Evolutionary conservation across 768 basidiomycete genomes (phyloP).

Genomic region (Lentinula detonsa): DNA sequence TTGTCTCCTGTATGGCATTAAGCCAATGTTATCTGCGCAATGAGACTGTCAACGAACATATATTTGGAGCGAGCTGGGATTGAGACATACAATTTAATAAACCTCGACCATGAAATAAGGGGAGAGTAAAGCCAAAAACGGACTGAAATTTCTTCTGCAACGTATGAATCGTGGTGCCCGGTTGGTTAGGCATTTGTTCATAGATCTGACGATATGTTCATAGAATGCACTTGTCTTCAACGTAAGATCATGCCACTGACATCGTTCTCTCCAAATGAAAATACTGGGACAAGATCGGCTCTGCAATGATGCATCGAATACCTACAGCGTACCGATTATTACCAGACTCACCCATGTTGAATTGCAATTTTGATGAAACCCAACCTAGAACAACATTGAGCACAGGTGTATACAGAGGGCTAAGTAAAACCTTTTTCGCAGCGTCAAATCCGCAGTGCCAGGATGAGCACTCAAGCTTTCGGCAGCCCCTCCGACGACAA

Average conservation of each 20-base stretch:
- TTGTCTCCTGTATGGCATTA: conserved; percentile 92
- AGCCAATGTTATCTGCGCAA: conserved; percentile 77
- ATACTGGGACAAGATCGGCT: conserved; percentile 94
- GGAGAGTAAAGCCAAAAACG: conserved; percentile 92
- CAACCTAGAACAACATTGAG: conserved; percentile 38
- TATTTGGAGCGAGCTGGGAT: neutral
- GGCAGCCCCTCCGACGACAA: conserved; percentile 94
- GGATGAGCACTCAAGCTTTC: conserved; percentile 93
- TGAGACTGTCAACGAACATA: neutral
- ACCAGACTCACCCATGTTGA: conserved; percentile 65
- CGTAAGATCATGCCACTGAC: conserved; percentile 40
- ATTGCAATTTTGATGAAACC: conserved; percentile 96
- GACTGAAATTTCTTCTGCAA: conserved; percentile 90
- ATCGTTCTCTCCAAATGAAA: conserved; percentile 98
- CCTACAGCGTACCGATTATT: neutral
- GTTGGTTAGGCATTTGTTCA: conserved; percentile 93
- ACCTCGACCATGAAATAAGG: conserved; percentile 95
- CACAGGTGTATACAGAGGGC: neutral
- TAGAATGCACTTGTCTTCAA: neutral
- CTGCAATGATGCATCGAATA: conserved; percentile 29
- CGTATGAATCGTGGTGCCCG: conserved; percentile 80
- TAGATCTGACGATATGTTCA: conserved; percentile 63
- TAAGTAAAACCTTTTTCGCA: conserved; percentile 52
- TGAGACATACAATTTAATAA: conserved; percentile 77
- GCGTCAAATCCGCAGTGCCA: conserved; percentile 90